Evolutionary conservation across 164 flowering plant species (phyloP).

Genomic region (Amborella trichopoda): DNA sequence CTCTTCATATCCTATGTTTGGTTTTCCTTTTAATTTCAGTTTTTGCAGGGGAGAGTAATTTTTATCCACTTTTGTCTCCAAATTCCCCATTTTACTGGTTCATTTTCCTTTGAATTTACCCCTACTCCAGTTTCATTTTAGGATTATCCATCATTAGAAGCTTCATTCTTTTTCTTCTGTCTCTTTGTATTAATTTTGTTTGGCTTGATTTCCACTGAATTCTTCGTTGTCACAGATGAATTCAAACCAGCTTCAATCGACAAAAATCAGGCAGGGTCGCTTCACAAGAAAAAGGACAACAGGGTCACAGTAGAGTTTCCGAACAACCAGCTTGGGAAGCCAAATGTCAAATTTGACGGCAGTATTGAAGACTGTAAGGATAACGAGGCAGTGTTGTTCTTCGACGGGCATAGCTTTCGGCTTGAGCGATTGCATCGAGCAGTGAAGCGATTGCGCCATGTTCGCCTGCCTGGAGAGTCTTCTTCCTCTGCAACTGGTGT

Average conservation of each 20-base stretch:
- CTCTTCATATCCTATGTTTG: no score
- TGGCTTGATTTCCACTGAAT: not conserved
- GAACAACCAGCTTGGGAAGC: conserved; percentile 74
- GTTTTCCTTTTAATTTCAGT: no score
- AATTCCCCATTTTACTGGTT: not conserved
- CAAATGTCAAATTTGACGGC: conserved; percentile 69
- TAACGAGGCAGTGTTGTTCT: conserved; percentile 79
- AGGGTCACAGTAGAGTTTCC: conserved; percentile 72
- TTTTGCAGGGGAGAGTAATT: not conserved
- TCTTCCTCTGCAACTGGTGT: conserved; percentile 15
- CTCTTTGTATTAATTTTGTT: not conserved
- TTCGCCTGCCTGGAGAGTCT: conserved; percentile 54
- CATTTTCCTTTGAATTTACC: not conserved
- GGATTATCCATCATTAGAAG: not conserved
- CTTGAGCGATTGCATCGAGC: conserved; percentile 80
- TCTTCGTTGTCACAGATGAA: conserved; percentile 31
- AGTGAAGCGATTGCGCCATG: conserved; percentile 75
- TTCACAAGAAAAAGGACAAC: conserved; percentile 73
- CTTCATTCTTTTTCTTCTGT: not conserved
- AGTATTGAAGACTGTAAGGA: conserved; percentile 79
- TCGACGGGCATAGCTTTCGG: conserved; percentile 67
- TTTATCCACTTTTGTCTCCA: not conserved
- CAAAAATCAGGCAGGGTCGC: conserved; percentile 57
- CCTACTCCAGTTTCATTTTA: not conserved
- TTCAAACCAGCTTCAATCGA: conserved; percentile 89